Base-by-base conservation (phyloP, 2,329 filamentous ascomycete genomes). In the Neophaeococcomyces mojaviensis region DNA sequence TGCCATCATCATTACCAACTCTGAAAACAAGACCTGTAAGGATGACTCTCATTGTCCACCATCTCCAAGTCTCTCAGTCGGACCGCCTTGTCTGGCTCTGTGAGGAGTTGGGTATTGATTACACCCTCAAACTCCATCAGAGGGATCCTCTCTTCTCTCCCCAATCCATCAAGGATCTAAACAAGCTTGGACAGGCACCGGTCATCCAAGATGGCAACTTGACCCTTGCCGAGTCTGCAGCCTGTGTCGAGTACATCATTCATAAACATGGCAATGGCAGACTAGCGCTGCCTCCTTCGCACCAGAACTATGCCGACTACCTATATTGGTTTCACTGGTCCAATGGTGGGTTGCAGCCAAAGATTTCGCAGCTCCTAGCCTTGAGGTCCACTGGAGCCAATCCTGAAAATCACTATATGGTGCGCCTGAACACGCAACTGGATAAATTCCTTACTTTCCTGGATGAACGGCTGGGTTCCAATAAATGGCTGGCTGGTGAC, bases 291-390 rank as follows among this genome's bases (percentile, higher is more conserved):
- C 39, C 55, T 0, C 72, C 74, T 0, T 54, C 59, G 0, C 62
- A 76, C 41, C 60, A 68, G 13, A 67, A 69, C 36, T 84, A 80
- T 51, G 65, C 76, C 2, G 71, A 79, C 41, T 84, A 79, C 52
- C 57, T 85, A 1, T 82, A 78, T 65, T 85, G 78, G 78, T 76
- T 78, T 56, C 77, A 83, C 58, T 82, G 71, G 59, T 64, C 68
- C 7, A 72, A 76, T 55, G 68, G 68, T 28, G 69, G 60, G 2
- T 64, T 77, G 3, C 61, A 65, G 53, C 61, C 69, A 0, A 58
- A 59, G 0, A 49, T 77, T 30, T 50, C 58, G 3, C 62, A 68
- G 10, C 58, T 56, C 4, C 59, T 77, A 47, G 33, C 4, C 9
- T 24, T 15, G 16, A 40, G n/a, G 38, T 28, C 6, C 4, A n/a